Conservation (phyloP, 2,329 filamentous ascomycete genomes). For the Pezicula carpinea region DNA sequence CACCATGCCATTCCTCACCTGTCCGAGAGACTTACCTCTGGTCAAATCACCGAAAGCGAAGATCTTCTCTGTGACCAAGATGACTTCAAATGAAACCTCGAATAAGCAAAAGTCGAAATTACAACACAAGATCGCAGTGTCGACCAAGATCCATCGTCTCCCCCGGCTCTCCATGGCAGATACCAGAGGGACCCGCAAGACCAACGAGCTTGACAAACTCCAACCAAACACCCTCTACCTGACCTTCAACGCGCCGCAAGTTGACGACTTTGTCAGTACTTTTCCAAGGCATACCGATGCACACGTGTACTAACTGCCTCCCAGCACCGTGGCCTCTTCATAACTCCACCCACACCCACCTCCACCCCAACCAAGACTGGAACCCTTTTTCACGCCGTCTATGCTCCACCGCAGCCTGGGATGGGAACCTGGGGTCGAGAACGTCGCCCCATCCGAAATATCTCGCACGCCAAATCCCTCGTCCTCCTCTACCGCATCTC, state of each 20-base stretch:
- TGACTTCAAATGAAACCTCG: too few species aligned
- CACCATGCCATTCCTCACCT: too few species aligned
- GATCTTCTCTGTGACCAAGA: too few species aligned
- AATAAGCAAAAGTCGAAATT: too few species aligned
- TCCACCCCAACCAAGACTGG: slow-evolving; percentile 10
- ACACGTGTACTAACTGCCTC: slow-evolving; percentile 3
- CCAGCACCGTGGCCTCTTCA: slow-evolving; percentile 22
- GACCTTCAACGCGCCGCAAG: slow-evolving; percentile 21
- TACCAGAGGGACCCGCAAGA: too few species aligned
- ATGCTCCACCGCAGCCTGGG: background rate
- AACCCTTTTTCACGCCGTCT: slow-evolving; percentile 20
- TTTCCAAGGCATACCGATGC: background rate
- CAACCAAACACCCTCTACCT: slow-evolving; percentile 19
- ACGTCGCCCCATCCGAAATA: slow-evolving; percentile 11
- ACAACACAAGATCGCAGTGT: too few species aligned
- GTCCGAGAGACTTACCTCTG: too few species aligned
- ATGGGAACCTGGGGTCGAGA: slow-evolving; percentile 13
- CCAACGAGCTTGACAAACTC: slow-evolving; percentile 12
- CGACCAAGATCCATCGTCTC: too few species aligned
- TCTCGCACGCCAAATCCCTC: slow-evolving; percentile 15
- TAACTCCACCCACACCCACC: slow-evolving; percentile 14
- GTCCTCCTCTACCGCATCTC: slow-evolving; percentile 16
- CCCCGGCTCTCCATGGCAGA: too few species aligned
- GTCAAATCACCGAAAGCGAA: too few species aligned
- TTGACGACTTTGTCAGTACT: slow-evolving; percentile 20